These are phyloP conservation scores for Ophiostoma piceae DNA, from an alignment of 2,329 filamentous ascomycete species.

Conservation along the genomic window DNA sequence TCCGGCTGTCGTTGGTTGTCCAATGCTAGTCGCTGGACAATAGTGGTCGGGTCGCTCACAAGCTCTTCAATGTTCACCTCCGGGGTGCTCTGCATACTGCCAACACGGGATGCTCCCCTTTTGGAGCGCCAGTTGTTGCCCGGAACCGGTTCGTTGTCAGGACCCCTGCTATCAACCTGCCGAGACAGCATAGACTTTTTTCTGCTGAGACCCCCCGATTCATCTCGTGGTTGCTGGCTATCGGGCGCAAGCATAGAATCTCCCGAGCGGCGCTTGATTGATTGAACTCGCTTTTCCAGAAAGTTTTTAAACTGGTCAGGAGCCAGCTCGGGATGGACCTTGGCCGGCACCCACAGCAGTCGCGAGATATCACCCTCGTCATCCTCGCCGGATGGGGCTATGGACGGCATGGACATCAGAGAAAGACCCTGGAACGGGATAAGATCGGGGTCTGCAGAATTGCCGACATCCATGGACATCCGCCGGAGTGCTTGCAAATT, in stretches of 20 bases:
- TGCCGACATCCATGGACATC: slow-evolving; percentile 91
- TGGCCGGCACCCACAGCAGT: slow-evolving; percentile 91
- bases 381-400: slow-evolving; percentile 65
- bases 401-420: slow-evolving; percentile 63
- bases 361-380: slow-evolving; percentile 85
- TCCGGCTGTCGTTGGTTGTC: slow-evolving; percentile 45
- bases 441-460: slow-evolving; percentile 65
- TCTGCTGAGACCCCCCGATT: slow-evolving; percentile 54
- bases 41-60: slow-evolving; percentile 69
- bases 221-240: slow-evolving; percentile 25
- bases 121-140: background rate
- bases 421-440: slow-evolving; percentile 63
- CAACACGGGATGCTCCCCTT: background rate
- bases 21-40: slow-evolving; percentile 64
- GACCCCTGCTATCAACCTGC: slow-evolving; percentile 69
- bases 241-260: slow-evolving; percentile 61
- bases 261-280: slow-evolving; percentile 77
- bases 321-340: slow-evolving; percentile 88
- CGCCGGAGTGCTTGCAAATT: slow-evolving; percentile 85
- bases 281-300: slow-evolving; percentile 85
- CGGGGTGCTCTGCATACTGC: slow-evolving; percentile 51
- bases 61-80: slow-evolving; percentile 74
- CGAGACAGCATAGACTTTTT: slow-evolving; percentile 95
- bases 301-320: slow-evolving; percentile 97
- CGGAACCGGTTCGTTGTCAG: slow-evolving; percentile 42